Conservation (phyloP, 768 basidiomycete species). For the Tremella mesenterica region DNA sequence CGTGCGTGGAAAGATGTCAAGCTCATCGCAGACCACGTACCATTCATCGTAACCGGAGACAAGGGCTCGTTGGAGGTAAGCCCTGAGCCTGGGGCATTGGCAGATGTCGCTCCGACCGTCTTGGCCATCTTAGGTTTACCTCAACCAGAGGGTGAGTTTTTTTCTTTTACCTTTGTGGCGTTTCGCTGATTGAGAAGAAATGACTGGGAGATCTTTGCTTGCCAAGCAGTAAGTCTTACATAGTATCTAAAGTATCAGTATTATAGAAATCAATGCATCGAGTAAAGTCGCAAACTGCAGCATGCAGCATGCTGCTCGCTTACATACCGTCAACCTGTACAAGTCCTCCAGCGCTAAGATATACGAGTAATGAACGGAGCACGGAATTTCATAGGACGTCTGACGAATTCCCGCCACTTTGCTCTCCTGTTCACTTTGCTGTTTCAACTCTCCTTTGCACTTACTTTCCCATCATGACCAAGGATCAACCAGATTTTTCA, state of each 20-base stretch:
- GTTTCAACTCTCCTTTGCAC: background rate
- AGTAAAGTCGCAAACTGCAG: no score
- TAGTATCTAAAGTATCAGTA: background rate
- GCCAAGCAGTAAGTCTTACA: slow-evolving; percentile 29
- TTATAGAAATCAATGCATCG: no score
- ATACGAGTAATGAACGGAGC: background rate
- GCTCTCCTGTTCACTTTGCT: background rate
- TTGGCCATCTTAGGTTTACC: slow-evolving; percentile 67
- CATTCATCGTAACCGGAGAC: slow-evolving; percentile 67
- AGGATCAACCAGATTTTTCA: background rate
- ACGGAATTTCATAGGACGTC: no score
- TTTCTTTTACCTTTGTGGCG: slow-evolving; percentile 11
- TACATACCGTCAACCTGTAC: no score
- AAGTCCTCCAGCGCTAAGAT: background rate
- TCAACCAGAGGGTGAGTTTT: slow-evolving; percentile 55
- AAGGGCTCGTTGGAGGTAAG: slow-evolving; percentile 53
- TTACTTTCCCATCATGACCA: background rate
- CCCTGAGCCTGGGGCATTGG: slow-evolving; percentile 63
- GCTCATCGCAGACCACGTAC: slow-evolving; percentile 57
- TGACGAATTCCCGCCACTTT: background rate
- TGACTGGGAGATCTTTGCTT: slow-evolving; percentile 57
- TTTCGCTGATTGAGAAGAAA: no score
- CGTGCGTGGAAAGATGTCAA: no score
- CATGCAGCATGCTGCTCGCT: no score
- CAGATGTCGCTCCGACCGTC: slow-evolving; percentile 84